A percentile compares a stretch with the other conserved stretches of the same genome.
These are phyloP conservation scores for Diaporthe sp. DNA, from an alignment of 2,329 filamentous ascomycete genomes.

Conservation along the genomic window DNA sequence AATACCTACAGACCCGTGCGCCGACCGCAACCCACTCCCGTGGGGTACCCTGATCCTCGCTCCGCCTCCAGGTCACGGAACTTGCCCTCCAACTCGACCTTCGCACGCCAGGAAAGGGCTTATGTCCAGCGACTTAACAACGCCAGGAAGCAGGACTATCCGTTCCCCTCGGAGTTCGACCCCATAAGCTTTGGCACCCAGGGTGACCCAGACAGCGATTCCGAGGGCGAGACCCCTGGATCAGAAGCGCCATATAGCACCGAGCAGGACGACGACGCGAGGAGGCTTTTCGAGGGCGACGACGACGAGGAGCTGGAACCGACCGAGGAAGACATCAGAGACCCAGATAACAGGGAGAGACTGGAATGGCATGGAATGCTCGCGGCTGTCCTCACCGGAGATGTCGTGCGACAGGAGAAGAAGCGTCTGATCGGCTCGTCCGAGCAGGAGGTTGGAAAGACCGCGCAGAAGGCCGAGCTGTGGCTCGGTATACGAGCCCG, in stretches of 20 bases:
- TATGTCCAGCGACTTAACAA: slow-evolving; percentile 90
- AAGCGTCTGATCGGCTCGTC: slow-evolving; percentile 88
- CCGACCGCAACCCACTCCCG: slow-evolving; percentile 60
- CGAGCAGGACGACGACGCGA: slow-evolving; percentile 85
- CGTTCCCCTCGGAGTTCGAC: slow-evolving; percentile 65
- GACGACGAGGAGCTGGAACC: slow-evolving; percentile 91
- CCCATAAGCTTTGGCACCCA: slow-evolving; percentile 38
- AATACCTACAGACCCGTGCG: slow-evolving; percentile 82
- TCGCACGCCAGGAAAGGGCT: slow-evolving; percentile 88
- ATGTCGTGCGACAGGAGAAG: slow-evolving; percentile 98
- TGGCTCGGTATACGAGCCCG: slow-evolving; percentile 92
- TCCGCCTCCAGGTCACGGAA: slow-evolving; percentile 68
- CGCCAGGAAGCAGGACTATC: slow-evolving; percentile 72
- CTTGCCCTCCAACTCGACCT: slow-evolving; percentile 62
- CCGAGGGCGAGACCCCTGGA: slow-evolving; percentile 90
- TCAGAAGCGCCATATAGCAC: slow-evolving; percentile 81
- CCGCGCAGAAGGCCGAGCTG: slow-evolving; percentile 82
- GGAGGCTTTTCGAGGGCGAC: slow-evolving; percentile 82
- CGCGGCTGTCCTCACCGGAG: slow-evolving; percentile 93
- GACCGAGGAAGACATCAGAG: slow-evolving; percentile 89
- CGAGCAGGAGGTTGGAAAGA: slow-evolving; percentile 69
- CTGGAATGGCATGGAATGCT: slow-evolving; percentile 99
- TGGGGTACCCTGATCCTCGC: slow-evolving; percentile 54
- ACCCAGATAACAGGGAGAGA: slow-evolving; percentile 88
- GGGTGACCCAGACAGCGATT: slow-evolving; percentile 80